A percentile compares a stretch with the other conserved stretches of the same genome.
Conservation (phyloP, 352 stramenopile genomes). For the Pythium aphanidermatum region DNA sequence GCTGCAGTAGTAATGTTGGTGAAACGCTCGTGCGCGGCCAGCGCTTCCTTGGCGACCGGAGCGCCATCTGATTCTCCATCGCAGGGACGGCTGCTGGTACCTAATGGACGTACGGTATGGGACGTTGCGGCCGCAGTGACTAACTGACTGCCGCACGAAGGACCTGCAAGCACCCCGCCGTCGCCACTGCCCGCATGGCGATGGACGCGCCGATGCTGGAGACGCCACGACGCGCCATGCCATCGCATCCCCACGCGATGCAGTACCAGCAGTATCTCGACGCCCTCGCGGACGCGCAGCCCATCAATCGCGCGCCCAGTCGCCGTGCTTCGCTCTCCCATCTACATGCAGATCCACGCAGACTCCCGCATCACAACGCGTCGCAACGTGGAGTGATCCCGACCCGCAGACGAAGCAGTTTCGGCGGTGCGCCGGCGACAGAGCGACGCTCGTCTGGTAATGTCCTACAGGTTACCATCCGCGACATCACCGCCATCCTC, state of each 20-base stretch:
- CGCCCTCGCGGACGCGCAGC: conserved; percentile 10
- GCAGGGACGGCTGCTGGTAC: background rate
- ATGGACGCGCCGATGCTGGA: conserved; percentile 10
- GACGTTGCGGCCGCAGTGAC: too few species aligned
- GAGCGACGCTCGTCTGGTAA: conserved; percentile 4
- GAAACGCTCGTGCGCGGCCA: too few species aligned
- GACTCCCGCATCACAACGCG: background rate
- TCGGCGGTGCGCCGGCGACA: conserved; percentile 1
- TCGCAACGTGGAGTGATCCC: too few species aligned
- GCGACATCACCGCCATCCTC: conserved; percentile 64
- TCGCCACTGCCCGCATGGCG: too few species aligned
- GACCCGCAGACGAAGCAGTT: conserved; percentile 2
- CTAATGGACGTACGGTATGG: too few species aligned
- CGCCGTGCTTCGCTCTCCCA: conserved; percentile 6
- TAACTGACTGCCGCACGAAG: conserved; percentile 13
- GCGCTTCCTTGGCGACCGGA: too few species aligned
- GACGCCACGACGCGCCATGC: conserved; percentile 9
- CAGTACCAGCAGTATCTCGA: conserved; percentile 12
- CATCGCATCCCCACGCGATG: background rate
- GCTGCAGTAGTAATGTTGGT: too few species aligned
- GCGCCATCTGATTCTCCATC: too few species aligned
- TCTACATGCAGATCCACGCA: too few species aligned
- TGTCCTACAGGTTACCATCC: conserved; percentile 24
- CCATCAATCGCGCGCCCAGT: too few species aligned
- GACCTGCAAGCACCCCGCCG: too few species aligned